Evolutionary conservation across 192 early-diverging fungal species (phyloP).

Genomic region (Gryganskiella cystojenkinii): DNA sequence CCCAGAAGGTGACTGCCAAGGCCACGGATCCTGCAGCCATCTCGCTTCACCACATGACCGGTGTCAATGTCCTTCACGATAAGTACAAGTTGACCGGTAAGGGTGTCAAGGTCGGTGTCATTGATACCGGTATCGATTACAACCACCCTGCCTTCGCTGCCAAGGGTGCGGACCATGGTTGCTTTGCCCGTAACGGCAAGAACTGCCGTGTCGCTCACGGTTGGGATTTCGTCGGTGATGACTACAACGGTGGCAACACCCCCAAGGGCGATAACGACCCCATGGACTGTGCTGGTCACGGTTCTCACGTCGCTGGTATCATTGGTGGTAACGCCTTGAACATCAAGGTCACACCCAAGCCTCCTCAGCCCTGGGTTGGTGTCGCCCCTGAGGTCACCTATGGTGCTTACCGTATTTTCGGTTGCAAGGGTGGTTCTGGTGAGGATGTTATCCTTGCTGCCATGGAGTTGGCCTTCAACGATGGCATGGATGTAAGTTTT

Average conservation of each 20-base stretch:
- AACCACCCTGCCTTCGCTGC: slow-evolving; percentile 73
- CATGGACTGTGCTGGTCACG: slow-evolving; percentile 72
- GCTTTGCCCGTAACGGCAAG: slow-evolving; percentile 68
- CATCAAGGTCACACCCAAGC: slow-evolving; percentile 35
- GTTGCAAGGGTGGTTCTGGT: slow-evolving; percentile 73
- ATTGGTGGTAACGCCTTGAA: slow-evolving; percentile 69
- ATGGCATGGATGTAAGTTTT: slow-evolving; percentile 73
- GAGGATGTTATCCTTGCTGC: slow-evolving; percentile 83
- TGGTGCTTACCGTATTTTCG: slow-evolving; percentile 86
- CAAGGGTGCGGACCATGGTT: slow-evolving; percentile 34
- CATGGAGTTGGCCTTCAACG: slow-evolving; percentile 76
- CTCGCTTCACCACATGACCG: slow-evolving; percentile 56
- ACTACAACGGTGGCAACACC: slow-evolving; percentile 20
- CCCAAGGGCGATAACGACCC: slow-evolving; percentile 64
- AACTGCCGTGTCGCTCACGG: slow-evolving; percentile 67
- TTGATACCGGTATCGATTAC: slow-evolving; percentile 68
- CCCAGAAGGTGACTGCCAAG: slow-evolving; percentile 18
- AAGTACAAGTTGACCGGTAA: slow-evolving; percentile 50
- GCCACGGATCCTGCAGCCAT: slow-evolving; percentile 23
- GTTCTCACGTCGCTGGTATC: slow-evolving; percentile 77
- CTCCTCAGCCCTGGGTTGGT: slow-evolving; percentile 66
- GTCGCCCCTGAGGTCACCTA: slow-evolving; percentile 87
- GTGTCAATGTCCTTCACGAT: slow-evolving; percentile 49
- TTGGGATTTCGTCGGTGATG: slow-evolving; percentile 71
- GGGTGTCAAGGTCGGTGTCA: slow-evolving; percentile 64